These are phyloP conservation scores for Logfia minima DNA, from an alignment of 129 eudicot genomes.

Conservation along the genomic window DNA sequence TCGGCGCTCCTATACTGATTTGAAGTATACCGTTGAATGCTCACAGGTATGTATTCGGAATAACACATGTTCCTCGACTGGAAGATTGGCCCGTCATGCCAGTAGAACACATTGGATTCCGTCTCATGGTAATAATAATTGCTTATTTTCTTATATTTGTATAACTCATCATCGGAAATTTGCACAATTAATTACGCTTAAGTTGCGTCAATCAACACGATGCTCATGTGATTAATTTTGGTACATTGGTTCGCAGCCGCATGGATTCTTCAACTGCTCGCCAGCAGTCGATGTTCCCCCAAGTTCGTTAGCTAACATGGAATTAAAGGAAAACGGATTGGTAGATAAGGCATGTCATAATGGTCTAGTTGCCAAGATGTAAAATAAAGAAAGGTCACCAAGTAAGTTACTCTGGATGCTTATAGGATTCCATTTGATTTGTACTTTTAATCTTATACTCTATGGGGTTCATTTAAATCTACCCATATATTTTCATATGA, in stretches of 20 bases:
- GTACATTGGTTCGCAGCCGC: constrained; percentile 52
- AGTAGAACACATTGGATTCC: constrained; percentile 69
- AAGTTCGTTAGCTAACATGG: constrained; percentile 41
- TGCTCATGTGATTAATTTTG: constrained; percentile 5
- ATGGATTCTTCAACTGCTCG: constrained; percentile 72
- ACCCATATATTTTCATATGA: not conserved
- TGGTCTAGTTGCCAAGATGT: constrained; percentile 54
- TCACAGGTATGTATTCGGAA: constrained; percentile 70
- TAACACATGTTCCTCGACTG: constrained; percentile 68
- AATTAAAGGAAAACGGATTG: constrained; percentile 50
- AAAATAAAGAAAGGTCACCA: constrained; percentile 10
- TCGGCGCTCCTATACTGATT: not conserved
- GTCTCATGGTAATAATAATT: constrained; percentile 50
- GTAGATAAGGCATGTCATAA: constrained; percentile 51
- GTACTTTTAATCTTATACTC: not conserved
- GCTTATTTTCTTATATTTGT: not conserved
- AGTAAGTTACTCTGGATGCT: constrained; percentile 14
- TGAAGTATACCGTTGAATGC: constrained; percentile 5
- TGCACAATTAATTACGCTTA: not conserved
- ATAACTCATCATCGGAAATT: not conserved
- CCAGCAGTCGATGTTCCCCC: constrained; percentile 75
- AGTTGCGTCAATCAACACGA: not conserved
- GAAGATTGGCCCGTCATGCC: constrained; percentile 88
- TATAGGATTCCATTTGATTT: not conserved
- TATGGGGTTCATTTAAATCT: not conserved